Percentiles rank a stretch among this genome's conserved stretches.
These are phyloP conservation scores for Fusarium nurragi DNA, from an alignment of 2,329 filamentous ascomycete species.

Conservation along the genomic window DNA sequence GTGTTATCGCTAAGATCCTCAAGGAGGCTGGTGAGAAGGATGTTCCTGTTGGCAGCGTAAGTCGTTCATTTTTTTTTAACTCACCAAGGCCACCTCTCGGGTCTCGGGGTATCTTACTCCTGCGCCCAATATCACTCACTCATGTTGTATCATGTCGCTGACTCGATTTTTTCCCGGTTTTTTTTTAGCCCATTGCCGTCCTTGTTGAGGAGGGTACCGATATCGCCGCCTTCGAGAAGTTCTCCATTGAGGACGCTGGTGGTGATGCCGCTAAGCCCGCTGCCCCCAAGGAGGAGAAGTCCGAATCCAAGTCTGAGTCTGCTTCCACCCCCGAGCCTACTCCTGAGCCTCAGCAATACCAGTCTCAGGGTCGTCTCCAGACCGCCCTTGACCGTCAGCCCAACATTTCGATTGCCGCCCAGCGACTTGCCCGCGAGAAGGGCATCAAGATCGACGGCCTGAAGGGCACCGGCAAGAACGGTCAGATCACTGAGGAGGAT, in stretches of 20 bases:
- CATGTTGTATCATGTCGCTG: slow-evolving; percentile 12
- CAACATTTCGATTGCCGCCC: slow-evolving; percentile 75
- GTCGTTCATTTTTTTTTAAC: slow-evolving; percentile 51
- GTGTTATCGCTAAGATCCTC: slow-evolving; percentile 91
- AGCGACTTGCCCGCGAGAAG: slow-evolving; percentile 85
- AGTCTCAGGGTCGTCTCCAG: slow-evolving; percentile 80
- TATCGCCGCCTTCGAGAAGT: slow-evolving; percentile 86
- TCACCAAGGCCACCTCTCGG: slow-evolving; percentile 18
- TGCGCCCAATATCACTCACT: not conserved
- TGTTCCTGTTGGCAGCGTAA: slow-evolving; percentile 90
- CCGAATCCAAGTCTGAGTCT: slow-evolving; percentile 67
- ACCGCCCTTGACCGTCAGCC: slow-evolving; percentile 84
- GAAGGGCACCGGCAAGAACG: slow-evolving; percentile 87
- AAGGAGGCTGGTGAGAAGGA: slow-evolving; percentile 95
- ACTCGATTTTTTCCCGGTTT: slow-evolving; percentile 15
- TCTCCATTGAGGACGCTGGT: slow-evolving; percentile 89
- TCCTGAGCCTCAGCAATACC: slow-evolving; percentile 73
- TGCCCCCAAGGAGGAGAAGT: slow-evolving; percentile 72
- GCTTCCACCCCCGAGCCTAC: slow-evolving; percentile 56
- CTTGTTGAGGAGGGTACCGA: slow-evolving; percentile 93
- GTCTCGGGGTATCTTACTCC: slow-evolving; percentile 31
- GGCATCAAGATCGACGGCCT: slow-evolving; percentile 79
- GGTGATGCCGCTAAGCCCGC: slow-evolving; percentile 72
- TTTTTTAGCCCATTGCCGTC: slow-evolving; percentile 90
- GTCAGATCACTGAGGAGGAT: slow-evolving; percentile 90